Evolutionary conservation across 441 rosid species (phyloP), one percentile per base, ranked within the genome.

Genomic region (Pelargonium cotyledonis): DNA sequence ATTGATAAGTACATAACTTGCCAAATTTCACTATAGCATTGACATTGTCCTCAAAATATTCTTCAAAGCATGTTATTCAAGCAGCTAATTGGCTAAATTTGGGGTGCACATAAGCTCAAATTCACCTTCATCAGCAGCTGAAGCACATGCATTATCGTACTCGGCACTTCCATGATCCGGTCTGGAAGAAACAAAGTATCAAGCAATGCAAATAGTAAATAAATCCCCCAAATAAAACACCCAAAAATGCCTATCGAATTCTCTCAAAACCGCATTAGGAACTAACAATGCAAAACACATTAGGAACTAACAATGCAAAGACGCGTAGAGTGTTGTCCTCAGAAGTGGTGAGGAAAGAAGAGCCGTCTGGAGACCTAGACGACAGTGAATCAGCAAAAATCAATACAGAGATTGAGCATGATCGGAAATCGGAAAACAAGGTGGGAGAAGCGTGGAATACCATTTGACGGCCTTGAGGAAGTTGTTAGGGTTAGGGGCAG

Each of bases 291-390:
- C 14, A 65, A 5, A 41, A 63, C 6, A 14, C 19, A 26, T 8
- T 7, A 68, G 65, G 38, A 65, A 21, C 91, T 80, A 78, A 92
- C 91, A 81, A 62, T 21, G 87, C 71, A 82, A 92, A 92, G 9
- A 87, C 47, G 40, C 90, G 85, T 67, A 90, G 83, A 2, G 83
- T 82, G 58, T 86, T 87, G 23, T 90, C 93, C 80, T 92, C 95
- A 0, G 90, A 82, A 80, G 80, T 87, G 65, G 91, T 69, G 66
- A 92, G 83, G 75, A 89, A 83, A 73, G 89, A 84, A 0, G 95
- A 86, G 23, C 92, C 95, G 69, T 89, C 98, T 19, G 96, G 98
- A 41, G 97, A 89, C 96, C 95, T 88, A 41, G 53, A 57, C 66
- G 74, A 67, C 19, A 69, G 65, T 68, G 21, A 16, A 11, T 9